Base-by-base conservation (phyloP, 768 basidiomycete genomes). In the Boletus sp. region DNA sequence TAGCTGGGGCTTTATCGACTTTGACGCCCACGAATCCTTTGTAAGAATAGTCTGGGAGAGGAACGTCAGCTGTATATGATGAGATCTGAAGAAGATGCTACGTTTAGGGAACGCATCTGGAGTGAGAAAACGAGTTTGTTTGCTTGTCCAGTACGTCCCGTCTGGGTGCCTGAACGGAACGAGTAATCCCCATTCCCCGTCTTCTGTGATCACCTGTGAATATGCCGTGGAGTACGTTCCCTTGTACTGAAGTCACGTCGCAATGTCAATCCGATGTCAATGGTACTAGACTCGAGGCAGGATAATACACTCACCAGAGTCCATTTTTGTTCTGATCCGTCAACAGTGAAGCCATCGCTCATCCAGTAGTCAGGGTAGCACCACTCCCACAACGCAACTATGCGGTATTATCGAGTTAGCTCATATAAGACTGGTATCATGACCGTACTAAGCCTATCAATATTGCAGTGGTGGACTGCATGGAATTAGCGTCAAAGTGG, bases 361-460 rank as follows among this genome's bases (percentile, higher is more conserved):
- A 70, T 69, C 69, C 70, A 71, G 37, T 69, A 67, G 6, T 65
- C 54, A 2, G 55, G 47, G 52, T 70, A 70, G 49, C 60, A 67
- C 65, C 70, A 70, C 18, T 70, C 69, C 69, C 69, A 70, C 50
- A 70, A 48, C 9, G 69, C 70, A 29, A 60, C 69, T 70, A 36
- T 8, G 17, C 18, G 41, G 17, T 11, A 24, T 33, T 29, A 18
- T 42, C 41, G 18, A 42, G 20, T 55, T 9, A 65, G 36, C 9
- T n/a, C 20, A 14, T 7, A 29, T 11, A 35, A 30, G 5, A 7
- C 24, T 10, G 15, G 29, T 33, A 28, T 32, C 12, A 20, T 30
- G 17, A 20, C 5, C 39, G 10, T 47, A 68, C 67, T 20, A 28
- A 68, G 46, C 20, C 67, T 64, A 45, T 69, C 68, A 4, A 67